Evolutionary conservation across 345 rosid species (phyloP), one percentile per base, ranked within the genome.

Genomic region (Eucalyptus paniculata): DNA sequence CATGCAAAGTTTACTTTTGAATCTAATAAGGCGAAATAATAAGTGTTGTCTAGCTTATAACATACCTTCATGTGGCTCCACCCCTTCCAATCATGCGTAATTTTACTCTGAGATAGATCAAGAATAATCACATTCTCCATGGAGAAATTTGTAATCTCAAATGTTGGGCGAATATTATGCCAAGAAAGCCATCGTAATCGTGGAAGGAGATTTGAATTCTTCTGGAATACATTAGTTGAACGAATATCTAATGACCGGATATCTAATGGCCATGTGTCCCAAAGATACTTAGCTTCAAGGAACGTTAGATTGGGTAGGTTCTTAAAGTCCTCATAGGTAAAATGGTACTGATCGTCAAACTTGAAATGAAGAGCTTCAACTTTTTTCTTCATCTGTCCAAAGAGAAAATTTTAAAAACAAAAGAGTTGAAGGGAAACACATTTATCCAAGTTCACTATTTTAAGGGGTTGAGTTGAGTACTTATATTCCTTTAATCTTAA

Each of bases 181-280:
- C 65, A 88, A 4, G 89, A 65, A 67, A 88, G 62, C 89, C 89
- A 82, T 24, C 13, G 40, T 17, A 88, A 37, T 72, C 13, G 86
- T 11, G 32, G 51, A 9, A 30, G 37, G 32, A 72, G 50, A 13
- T 42, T 2, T 50, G 32, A 88, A 50, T 81, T 72, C 65, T 12
- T 80, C 9, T 18, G 23, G 56, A 18, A 51, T 3, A 51, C 6
- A 14, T 30, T 15, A 15, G 6, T 15, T 50, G 51, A 6, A 50
- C 14, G 18, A 50, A 1, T 1, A 14, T 50, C 0, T n/a, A 21
- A 65, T 62, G 9, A 11, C 21, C 18, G n/a, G n/a, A 1, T 1
- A 14, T 50, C 0, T n/a, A 21, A 65, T 62, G 9, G 21, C 21
- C 18, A 1, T 67, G 8, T 1, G 4, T 2, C 12, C 23, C 24